phyloP scores from a whole-genome alignment of 768 basidiomycete genomes.

The Botryobasidium botryosum region DNA sequence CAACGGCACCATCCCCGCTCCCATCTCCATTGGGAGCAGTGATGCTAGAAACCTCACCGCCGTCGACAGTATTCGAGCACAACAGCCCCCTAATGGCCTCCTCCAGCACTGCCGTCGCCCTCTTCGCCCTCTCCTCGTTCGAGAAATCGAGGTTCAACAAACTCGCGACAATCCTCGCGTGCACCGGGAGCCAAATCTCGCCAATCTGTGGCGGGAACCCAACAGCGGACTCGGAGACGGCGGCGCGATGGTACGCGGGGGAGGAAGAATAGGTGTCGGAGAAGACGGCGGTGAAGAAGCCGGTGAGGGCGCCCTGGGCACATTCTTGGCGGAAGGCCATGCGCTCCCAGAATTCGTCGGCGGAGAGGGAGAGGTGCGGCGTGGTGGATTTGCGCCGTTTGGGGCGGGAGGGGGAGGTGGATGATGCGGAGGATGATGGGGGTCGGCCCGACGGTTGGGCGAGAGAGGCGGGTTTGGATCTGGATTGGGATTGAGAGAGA shows the following conservation, averaged over 20 bases:
- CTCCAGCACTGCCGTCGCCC: slow-evolving; percentile 57
- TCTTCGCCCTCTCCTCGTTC: slow-evolving; percentile 40
- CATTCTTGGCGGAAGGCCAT: slow-evolving; percentile 97
- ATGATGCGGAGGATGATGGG: slow-evolving; percentile 15
- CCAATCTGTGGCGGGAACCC: neutral
- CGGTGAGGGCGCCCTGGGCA: slow-evolving; percentile 74
- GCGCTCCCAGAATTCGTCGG: slow-evolving; percentile 91
- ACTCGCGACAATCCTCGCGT: slow-evolving; percentile 50
- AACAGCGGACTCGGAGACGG: neutral
- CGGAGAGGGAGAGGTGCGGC: slow-evolving; percentile 20
- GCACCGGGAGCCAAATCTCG: slow-evolving; percentile 44
- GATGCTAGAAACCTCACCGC: neutral
- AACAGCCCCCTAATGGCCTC: slow-evolving; percentile 16
- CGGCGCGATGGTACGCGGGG: no score
- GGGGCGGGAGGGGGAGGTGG: neutral
- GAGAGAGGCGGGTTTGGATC: neutral
- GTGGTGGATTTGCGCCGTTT: no score
- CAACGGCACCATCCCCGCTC: no score
- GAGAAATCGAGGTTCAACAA: slow-evolving; percentile 71
- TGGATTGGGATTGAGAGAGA: no score
- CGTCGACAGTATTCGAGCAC: neutral
- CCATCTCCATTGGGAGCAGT: neutral
- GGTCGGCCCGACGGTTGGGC: neutral
- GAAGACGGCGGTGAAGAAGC: slow-evolving; percentile 64
- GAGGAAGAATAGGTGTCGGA: slow-evolving; percentile 2